phyloP scores from a whole-genome alignment of 1,284 basidiomycete genomes.

The Fomitopsis schrenkii region DNA sequence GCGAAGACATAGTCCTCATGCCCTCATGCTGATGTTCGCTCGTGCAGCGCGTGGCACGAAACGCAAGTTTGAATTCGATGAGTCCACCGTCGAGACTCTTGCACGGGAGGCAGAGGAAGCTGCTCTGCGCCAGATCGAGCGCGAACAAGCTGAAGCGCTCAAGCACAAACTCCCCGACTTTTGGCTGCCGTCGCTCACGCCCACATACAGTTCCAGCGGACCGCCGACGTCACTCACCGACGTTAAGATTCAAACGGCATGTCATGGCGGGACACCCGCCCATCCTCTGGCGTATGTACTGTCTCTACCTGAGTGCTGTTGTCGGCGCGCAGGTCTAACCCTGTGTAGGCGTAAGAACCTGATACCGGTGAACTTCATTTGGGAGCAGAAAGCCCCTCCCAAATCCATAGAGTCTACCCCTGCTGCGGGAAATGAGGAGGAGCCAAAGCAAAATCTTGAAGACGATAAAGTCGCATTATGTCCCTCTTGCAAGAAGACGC shows the following conservation, averaged over 20 bases:
- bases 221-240: constrained; percentile 66
- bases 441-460: constrained; percentile 37
- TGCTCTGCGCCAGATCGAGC: constrained; percentile 76
- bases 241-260: constrained; percentile 83
- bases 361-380: constrained; percentile 71
- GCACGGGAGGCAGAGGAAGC: constrained; percentile 81
- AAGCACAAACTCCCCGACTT: constrained; percentile 90
- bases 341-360: constrained; percentile 65
- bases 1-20: not conserved
- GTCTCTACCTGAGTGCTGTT: not conserved
- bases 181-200: constrained; percentile 89
- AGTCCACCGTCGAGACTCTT: constrained; percentile 63
- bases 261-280: constrained; percentile 69
- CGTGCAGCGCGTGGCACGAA: constrained; percentile 52
- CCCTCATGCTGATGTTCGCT: not conserved
- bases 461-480: constrained; percentile 65
- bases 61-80: constrained; percentile 77
- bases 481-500: constrained; percentile 81
- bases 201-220: constrained; percentile 64
- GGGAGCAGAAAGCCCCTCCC: constrained; percentile 35
- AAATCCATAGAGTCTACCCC: constrained; percentile 41
- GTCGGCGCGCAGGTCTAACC: not conserved
- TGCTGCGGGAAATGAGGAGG: constrained; percentile 26
- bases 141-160: constrained; percentile 80
- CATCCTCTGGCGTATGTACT: constrained; percentile 70